Evolutionary conservation across 2,329 filamentous ascomycete genomes (phyloP).

Genomic region (Aspergillus novofumigatus): DNA sequence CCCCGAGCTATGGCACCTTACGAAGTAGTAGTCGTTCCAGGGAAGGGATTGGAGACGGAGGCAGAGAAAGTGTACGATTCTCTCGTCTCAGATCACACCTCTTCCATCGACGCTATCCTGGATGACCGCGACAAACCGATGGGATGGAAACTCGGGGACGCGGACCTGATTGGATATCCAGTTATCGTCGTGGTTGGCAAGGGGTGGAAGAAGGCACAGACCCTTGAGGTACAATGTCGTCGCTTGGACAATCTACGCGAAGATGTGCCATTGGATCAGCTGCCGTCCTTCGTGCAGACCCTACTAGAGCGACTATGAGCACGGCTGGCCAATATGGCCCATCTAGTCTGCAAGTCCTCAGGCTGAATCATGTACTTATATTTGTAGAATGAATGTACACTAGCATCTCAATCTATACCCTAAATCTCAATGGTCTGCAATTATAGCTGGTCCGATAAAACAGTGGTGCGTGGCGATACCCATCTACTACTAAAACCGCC

Average conservation of each 20-base stretch:
- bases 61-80: slow-evolving; percentile 61
- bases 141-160: slow-evolving; percentile 85
- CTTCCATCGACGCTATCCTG: slow-evolving; percentile 60
- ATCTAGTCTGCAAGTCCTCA: not conserved
- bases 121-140: slow-evolving; percentile 69
- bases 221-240: slow-evolving; percentile 77
- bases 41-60: slow-evolving; percentile 44
- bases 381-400: not conserved
- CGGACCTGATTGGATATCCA: slow-evolving; percentile 84
- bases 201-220: slow-evolving; percentile 55
- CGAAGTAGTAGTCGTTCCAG: slow-evolving; percentile 65
- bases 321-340: not conserved
- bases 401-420: not conserved
- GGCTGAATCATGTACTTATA: not conserved
- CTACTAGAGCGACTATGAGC: slow-evolving; percentile 51
- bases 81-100: slow-evolving; percentile 36
- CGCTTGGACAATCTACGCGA: slow-evolving; percentile 57
- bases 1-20: slow-evolving; percentile 82
- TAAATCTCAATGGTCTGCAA: not conserved
- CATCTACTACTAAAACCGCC: not conserved
- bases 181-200: slow-evolving; percentile 75
- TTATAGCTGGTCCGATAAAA: not conserved
- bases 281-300: slow-evolving; percentile 46
- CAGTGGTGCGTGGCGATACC: slow-evolving; percentile 2
- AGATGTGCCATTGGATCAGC: slow-evolving; percentile 49